phyloP scores from a whole-genome alignment of 1,284 basidiomycete species.

The Cryptococcus sp. region DNA sequence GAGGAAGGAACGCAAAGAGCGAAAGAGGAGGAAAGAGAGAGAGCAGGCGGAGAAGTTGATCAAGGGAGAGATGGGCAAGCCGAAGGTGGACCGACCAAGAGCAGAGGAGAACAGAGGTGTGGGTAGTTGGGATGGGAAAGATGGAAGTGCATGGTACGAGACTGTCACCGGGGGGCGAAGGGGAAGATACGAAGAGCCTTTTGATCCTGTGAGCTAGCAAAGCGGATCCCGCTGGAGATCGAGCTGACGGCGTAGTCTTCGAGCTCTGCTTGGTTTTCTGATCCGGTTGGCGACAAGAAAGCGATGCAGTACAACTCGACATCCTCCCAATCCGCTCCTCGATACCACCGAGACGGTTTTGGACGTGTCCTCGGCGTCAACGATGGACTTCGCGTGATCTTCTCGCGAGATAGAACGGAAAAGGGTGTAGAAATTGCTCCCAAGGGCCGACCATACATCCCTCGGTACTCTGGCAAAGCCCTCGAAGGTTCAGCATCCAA shows the following conservation, averaged over 20 bases:
- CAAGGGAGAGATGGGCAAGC: constrained; percentile 4
- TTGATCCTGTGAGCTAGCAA: constrained; percentile 12
- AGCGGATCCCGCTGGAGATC: background rate
- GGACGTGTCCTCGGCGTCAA: constrained; percentile 17
- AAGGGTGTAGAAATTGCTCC: constrained; percentile 33
- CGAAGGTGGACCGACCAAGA: background rate
- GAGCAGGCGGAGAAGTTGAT: constrained; percentile 11
- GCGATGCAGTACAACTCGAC: constrained; percentile 17
- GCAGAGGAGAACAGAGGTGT: background rate
- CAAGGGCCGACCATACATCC: constrained; percentile 25
- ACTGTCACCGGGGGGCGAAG: background rate
- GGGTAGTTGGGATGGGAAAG: constrained; percentile 7
- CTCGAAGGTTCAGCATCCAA: constrained; percentile 10
- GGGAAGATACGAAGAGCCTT: constrained; percentile 4
- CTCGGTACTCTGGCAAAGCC: constrained; percentile 16
- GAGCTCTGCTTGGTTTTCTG: constrained; percentile 20
- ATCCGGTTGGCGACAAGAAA: constrained; percentile 31
- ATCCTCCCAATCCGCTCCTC: constrained; percentile 19
- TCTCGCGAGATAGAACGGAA: constrained; percentile 22
- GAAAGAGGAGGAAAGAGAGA: constrained; percentile 6
- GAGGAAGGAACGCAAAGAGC: too few species aligned
- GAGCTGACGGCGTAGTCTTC: constrained; percentile 9
- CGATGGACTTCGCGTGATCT: constrained; percentile 22
- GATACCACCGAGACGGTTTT: constrained; percentile 26
- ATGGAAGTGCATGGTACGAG: constrained; percentile 31